Evolutionary conservation across 1,284 basidiomycete species (phyloP), one percentile per base, ranked within the genome.

Genomic region (Trichosporon asahii): DNA sequence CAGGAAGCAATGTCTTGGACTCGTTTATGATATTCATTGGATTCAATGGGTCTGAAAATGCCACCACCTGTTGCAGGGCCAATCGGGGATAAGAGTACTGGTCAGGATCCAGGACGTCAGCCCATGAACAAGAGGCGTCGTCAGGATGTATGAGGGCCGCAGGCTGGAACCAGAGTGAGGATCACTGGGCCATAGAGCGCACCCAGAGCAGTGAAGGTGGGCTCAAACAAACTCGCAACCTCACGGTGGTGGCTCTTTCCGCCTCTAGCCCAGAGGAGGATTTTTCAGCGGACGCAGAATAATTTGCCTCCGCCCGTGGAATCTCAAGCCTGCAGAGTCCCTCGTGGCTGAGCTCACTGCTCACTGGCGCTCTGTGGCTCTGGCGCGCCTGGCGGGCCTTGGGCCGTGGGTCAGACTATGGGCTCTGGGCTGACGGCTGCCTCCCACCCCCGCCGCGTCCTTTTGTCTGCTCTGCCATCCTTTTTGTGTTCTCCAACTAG

Each of bases 401-500:
- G 40, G 18, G 40, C 11, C 40, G 6, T 44, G 40, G 40, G 12
- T 8, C 15, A 18, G 18, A n/a, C 40, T 44, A 44, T 40, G 37
- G 37, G 37, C 37, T 12, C 7, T 33, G 31, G 31, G 31, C 31
- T 33, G 31, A 9, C 4, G 9, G 21, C 63, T 27, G 21, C 35
- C 37, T 40, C 35, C 37, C 35, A 31, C 27, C 33, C 57, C 57
- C 29, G n/a, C 33, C 63, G 33, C 37, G 63, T 29, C 31, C 35
- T 64, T 44, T 44, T 64, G 35, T 64, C 23, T 18, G n/a, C 23
- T 25, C 63, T 40, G 63, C n/a, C 63, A 25, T 64, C 35, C 35
- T 44, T 66, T 65, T 65, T 64, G 40, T 67, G 53, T 64, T 67
- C 44, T 63, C 31, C 64, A 71, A 71, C 70, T 71, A 71, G 70